Conservation (phyloP, 169 alveolate species). For the Cryptosporidium sp. region DNA sequence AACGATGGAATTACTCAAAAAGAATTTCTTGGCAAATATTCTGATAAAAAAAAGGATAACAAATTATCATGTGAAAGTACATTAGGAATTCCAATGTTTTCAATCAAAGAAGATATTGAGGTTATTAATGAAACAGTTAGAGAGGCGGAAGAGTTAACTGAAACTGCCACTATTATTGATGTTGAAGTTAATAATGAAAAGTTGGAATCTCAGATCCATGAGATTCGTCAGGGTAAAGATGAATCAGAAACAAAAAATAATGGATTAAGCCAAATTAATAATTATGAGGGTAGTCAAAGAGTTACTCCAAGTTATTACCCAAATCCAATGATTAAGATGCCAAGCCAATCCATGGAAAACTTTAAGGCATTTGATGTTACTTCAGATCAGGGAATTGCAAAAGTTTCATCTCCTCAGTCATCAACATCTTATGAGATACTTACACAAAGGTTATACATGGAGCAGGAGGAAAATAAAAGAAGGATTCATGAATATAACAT, state of each 20-base stretch:
- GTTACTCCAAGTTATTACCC: conserved; percentile 37
- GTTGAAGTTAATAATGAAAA: conserved; percentile 7
- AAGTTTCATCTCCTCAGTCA: conserved; percentile 26
- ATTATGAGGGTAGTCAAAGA: background rate
- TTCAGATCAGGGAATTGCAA: conserved; percentile 1
- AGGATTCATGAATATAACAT: conserved; percentile 32
- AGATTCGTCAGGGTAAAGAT: background rate
- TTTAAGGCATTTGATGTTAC: background rate
- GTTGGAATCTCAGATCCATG: background rate
- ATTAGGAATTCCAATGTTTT: conserved; percentile 70
- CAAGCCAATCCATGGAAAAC: background rate
- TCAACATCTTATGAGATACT: conserved; percentile 42
- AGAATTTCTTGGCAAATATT: background rate
- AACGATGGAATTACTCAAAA: background rate
- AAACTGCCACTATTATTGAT: conserved; percentile 56
- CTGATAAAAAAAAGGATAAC: background rate
- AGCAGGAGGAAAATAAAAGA: conserved; percentile 68
- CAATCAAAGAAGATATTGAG: conserved; percentile 62
- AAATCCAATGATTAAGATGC: conserved; percentile 23
- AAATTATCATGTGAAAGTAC: conserved; percentile 9
- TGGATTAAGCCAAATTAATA: background rate
- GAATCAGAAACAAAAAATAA: no score
- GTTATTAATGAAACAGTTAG: conserved; percentile 2
- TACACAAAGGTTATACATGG: conserved; percentile 59
- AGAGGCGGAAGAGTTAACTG: conserved; percentile 66